These are phyloP conservation scores for Rehmannia glutinosa DNA, from an alignment of 257 asterid species.

Conservation along the genomic window DNA sequence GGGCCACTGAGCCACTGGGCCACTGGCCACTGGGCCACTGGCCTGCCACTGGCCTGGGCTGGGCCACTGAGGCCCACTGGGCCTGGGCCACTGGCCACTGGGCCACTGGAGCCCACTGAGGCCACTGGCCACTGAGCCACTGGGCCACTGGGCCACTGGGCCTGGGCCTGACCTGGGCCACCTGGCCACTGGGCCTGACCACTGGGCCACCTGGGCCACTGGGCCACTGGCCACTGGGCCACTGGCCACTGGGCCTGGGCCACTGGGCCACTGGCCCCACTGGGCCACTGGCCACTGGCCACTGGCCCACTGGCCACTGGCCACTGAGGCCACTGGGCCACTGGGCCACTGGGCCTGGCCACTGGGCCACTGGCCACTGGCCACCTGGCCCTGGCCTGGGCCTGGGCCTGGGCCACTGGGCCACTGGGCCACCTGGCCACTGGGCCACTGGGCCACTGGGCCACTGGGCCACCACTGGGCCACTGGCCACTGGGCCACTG, in stretches of 20 bases:
- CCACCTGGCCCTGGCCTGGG: neutral
- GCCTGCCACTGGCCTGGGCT: neutral
- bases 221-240: neutral
- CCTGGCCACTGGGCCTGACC: neutral
- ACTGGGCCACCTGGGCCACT: neutral
- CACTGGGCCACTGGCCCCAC: neutral
- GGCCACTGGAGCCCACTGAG: neutral
- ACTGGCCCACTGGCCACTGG: neutral
- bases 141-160: neutral
- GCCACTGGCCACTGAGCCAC: neutral
- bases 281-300: neutral
- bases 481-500: neutral
- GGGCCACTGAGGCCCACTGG: neutral
- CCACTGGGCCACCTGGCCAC: neutral
- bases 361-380: neutral
- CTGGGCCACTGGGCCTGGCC: neutral
- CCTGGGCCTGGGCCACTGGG: neutral
- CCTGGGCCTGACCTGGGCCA: neutral
- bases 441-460: neutral
- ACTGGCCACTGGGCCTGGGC: neutral
- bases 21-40: neutral
- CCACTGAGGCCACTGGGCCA: neutral
- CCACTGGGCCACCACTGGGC: neutral
- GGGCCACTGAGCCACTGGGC: neutral
- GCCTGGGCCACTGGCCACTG: neutral